These are phyloP conservation scores for Pythium catenulatum DNA, from an alignment of 352 stramenopile species.

Conservation along the genomic window DNA sequence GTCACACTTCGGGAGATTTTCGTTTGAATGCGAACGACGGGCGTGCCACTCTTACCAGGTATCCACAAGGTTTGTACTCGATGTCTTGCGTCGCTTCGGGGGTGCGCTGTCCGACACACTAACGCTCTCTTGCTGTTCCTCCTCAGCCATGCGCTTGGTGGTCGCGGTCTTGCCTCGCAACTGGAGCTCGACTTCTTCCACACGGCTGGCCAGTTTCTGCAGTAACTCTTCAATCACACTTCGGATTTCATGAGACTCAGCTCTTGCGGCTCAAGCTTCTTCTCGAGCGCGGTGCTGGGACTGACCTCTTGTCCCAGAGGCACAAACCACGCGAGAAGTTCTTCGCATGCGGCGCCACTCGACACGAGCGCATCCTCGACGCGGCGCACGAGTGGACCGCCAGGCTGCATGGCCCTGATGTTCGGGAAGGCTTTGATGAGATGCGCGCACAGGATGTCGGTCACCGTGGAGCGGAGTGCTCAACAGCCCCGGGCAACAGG, in stretches of 20 bases:
- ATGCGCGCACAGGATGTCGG: background rate
- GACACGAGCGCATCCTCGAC: background rate
- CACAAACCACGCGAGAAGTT: too few relatives aligned
- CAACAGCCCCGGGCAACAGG: too few relatives aligned
- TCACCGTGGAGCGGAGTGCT: background rate
- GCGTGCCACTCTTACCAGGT: background rate
- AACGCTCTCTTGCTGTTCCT: background rate
- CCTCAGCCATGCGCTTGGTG: background rate
- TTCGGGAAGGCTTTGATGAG: background rate
- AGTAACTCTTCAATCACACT: too few relatives aligned
- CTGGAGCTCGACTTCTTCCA: slow-evolving; percentile 3
- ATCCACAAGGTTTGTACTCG: background rate
- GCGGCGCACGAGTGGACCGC: background rate
- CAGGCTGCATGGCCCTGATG: background rate
- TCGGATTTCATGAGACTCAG: too few relatives aligned
- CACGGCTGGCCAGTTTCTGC: background rate
- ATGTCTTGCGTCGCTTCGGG: background rate
- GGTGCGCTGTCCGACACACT: too few relatives aligned
- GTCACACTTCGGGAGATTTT: background rate
- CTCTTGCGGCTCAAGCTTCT: too few relatives aligned
- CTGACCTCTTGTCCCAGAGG: too few relatives aligned
- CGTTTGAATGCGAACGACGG: background rate
- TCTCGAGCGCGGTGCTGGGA: too few relatives aligned
- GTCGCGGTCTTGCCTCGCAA: background rate
- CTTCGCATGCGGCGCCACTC: background rate